Evolutionary conservation across 1,139 yeast genomes (phyloP).

Genomic region (Magnusiomyces paraingens): DNA sequence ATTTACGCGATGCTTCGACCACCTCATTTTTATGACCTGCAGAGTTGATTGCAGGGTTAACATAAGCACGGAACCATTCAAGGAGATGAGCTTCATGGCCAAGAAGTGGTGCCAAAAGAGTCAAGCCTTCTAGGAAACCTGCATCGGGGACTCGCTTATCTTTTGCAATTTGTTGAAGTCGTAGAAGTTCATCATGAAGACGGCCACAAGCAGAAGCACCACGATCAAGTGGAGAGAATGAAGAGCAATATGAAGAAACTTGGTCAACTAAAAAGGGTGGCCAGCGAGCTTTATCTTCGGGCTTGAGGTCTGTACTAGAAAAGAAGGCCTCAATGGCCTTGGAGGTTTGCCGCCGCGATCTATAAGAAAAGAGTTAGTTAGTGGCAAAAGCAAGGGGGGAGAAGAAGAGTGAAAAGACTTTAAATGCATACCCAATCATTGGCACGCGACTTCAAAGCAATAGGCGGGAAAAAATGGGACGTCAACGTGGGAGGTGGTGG

Average conservation of each 20-base stretch:
- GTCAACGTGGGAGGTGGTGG: no score
- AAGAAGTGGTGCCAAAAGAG: constrained; percentile 36
- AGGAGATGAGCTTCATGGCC: constrained; percentile 38
- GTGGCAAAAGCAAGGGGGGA: background rate
- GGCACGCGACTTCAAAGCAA: background rate
- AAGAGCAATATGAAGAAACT: background rate
- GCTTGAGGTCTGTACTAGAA: background rate
- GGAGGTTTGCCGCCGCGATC: constrained; percentile 17
- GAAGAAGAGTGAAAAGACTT: background rate
- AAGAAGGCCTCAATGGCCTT: constrained; percentile 19
- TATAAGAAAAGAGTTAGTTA: constrained; percentile 1
- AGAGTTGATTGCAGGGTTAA: constrained; percentile 53
- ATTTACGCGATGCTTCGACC: constrained; percentile 41
- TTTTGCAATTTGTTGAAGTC: constrained; percentile 38
- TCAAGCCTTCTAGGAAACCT: constrained; percentile 44
- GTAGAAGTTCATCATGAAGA: constrained; percentile 46
- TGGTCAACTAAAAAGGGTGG: constrained; percentile 4
- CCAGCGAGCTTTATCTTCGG: constrained; percentile 1
- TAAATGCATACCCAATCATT: background rate
- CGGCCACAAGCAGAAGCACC: constrained; percentile 4
- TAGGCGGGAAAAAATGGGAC: no score
- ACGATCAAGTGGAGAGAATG: background rate
- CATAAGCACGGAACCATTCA: constrained; percentile 50
- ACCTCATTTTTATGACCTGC: constrained; percentile 42
- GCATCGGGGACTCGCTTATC: constrained; percentile 31